phyloP scores from a whole-genome alignment of 2,329 filamentous ascomycete genomes.

The Drechmeria coniospora region DNA sequence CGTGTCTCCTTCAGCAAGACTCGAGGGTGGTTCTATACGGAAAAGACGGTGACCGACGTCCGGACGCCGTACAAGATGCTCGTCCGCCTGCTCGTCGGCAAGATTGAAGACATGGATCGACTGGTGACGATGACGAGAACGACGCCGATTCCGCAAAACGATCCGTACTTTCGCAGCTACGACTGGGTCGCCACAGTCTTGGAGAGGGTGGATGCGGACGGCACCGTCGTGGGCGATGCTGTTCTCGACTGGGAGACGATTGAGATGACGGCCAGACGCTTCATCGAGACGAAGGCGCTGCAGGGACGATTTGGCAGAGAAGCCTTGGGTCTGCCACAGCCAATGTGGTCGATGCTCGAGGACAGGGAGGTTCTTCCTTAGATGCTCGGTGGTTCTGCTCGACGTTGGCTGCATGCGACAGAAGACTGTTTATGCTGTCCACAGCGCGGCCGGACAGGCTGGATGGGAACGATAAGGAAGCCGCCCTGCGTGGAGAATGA shows the following conservation, averaged over 20 bases:
- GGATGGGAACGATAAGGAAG: too few species aligned
- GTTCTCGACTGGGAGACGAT: background rate
- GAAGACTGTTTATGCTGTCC: too few species aligned
- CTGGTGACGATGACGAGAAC: background rate
- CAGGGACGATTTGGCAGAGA: background rate
- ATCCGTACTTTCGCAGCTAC: background rate
- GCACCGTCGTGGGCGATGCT: background rate
- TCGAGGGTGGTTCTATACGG: background rate
- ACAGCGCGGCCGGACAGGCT: too few species aligned
- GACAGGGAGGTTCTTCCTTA: background rate
- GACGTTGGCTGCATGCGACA: too few species aligned
- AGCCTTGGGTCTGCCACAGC: background rate
- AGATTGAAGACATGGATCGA: background rate
- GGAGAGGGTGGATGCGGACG: background rate
- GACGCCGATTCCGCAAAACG: background rate
- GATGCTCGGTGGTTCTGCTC: too few species aligned
- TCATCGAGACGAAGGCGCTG: background rate
- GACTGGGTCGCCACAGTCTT: background rate
- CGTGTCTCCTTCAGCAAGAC: background rate
- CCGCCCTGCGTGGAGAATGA: too few species aligned
- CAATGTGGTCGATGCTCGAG: background rate
- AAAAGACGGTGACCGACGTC: background rate
- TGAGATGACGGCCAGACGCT: background rate
- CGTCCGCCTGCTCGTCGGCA: background rate
- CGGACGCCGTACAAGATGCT: slow-evolving; percentile 1